Evolutionary conservation across 2,329 filamentous ascomycete genomes (phyloP), one percentile per base, ranked within the genome.

Genomic region (Microascus cirrosus): DNA sequence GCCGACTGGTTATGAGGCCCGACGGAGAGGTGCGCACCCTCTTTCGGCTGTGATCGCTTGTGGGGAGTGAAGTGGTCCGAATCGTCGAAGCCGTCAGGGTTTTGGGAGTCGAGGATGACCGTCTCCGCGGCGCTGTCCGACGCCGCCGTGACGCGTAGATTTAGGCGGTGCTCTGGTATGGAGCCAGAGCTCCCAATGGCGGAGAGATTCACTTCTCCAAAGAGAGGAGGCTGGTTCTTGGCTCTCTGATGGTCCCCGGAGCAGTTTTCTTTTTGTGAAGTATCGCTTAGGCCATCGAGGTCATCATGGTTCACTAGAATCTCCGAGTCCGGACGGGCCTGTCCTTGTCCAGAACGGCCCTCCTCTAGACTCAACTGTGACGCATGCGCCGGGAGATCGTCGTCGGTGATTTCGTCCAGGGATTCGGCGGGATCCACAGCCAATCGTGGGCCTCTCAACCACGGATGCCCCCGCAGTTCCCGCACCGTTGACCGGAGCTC

Each of bases 231-330:
- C 5, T 51, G 20, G 35, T 18, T 50, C 18, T 35, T 20, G 15
- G 25, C 7, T 28, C 32, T 28, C 20, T 39, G 20, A n/a, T 52
- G 20, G n/a, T 20, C 45, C 8, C 45, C 20, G 69, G 87, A 86
- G 55, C 82, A 80, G 8, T 89, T 92, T 68, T 92, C 88, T 65
- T 90, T 90, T 68, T 92, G 89, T 4, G 87, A 90, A 25, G 20
- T 34, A 22, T 53, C 51, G 51, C 51, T 60, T 90, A 88, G 89
- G 61, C 72, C 71, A 50, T 75, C 72, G 51, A 54, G 45, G 22
- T 28, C 20, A 34, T 53, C 51, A 20, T 50, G 45, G 39, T 54
- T 35, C 11, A 20, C 36, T 11, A 58, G 34, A 18, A 58, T 54
- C 25, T 58, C 56, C n/a, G 56, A 54, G 28, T 48, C 56, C 22